Percentiles rank a stretch among this genome's conserved stretches.
Conservation (phyloP, 179 eudicot species). For the Patellifolia procumbens region DNA sequence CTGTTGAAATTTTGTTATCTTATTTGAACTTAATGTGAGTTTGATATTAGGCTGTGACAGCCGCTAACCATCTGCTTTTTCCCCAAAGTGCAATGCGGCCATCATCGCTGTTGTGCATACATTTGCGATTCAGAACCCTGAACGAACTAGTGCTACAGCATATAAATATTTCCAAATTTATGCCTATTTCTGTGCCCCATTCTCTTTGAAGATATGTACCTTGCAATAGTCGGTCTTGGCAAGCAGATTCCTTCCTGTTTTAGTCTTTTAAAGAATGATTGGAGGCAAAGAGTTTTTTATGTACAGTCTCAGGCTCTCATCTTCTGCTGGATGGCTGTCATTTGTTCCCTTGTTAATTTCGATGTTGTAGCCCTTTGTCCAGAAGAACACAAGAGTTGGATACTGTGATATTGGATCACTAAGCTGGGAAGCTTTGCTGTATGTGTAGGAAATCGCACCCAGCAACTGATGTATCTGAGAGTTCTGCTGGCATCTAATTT, state of each 20-base stretch:
- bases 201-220: not conserved
- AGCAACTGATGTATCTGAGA: not conserved
- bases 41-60: not conserved
- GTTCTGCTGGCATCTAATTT: not conserved
- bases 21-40: not conserved
- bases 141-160: not conserved
- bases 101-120: not conserved
- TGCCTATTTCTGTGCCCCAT: not conserved
- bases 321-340: not conserved
- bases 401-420: not conserved
- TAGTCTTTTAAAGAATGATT: not conserved
- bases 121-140: not conserved
- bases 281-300: not conserved
- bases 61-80: not conserved
- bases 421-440: constrained; percentile 2
- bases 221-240: not conserved
- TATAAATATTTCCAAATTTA: not conserved
- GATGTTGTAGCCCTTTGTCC: not conserved
- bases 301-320: not conserved
- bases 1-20: not conserved
- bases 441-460: not conserved
- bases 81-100: not conserved
- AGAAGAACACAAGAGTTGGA: not conserved
- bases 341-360: not conserved
- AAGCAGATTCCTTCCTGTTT: not conserved